Conservation (phyloP, 441 rosid genomes). For the Gossypium aridum region DNA sequence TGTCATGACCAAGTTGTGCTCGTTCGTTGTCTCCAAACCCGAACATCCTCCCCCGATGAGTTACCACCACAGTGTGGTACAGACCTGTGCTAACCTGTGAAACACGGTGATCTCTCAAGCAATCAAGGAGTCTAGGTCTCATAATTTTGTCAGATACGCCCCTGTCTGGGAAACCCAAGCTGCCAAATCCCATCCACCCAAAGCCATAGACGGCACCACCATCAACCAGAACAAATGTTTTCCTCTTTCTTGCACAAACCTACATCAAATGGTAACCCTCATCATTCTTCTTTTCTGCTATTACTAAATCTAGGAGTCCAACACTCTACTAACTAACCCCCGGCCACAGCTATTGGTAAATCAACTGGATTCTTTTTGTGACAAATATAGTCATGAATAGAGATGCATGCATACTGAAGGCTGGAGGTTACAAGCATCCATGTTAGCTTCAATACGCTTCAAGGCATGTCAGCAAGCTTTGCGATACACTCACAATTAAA, state of each 20-base stretch:
- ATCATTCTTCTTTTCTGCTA: neutral
- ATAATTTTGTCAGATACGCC: slow-evolving; percentile 62
- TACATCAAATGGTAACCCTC: slow-evolving; percentile 16
- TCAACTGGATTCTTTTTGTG: neutral
- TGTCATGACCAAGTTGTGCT: slow-evolving; percentile 86
- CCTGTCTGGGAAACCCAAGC: slow-evolving; percentile 87
- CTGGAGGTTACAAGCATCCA: neutral
- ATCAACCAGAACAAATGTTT: slow-evolving; percentile 80
- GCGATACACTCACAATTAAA: neutral
- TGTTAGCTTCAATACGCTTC: neutral
- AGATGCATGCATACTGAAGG: neutral
- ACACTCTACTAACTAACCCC: neutral
- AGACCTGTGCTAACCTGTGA: slow-evolving; percentile 42
- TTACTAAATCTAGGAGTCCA: neutral
- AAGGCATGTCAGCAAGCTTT: neutral
- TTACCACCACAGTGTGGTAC: slow-evolving; percentile 83
- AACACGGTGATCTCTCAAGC: slow-evolving; percentile 61
- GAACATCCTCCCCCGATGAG: slow-evolving; percentile 53
- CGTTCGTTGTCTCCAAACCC: slow-evolving; percentile 94
- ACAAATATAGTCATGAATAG: neutral
- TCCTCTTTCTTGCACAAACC: slow-evolving; percentile 96
- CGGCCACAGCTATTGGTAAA: neutral
- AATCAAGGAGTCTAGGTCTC: slow-evolving; percentile 63
- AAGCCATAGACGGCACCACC: slow-evolving; percentile 61
- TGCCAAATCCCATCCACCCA: slow-evolving; percentile 92